Evolutionary conservation across 768 basidiomycete genomes (phyloP), one percentile per base, ranked within the genome.

Genomic region (Lactarius sp.): DNA sequence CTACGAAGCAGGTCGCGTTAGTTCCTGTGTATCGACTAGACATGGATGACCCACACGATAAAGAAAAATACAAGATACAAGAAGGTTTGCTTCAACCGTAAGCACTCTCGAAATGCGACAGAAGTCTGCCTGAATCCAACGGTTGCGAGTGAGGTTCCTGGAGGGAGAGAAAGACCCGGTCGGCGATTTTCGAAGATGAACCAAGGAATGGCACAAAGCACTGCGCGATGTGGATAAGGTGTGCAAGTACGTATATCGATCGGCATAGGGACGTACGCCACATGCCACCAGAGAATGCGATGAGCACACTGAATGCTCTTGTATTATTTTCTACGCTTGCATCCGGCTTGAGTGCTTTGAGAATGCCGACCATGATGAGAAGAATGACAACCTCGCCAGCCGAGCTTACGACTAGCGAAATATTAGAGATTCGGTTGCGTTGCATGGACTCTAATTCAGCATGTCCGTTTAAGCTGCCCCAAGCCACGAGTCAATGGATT

Each of bases 11-110:
- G 44, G 20, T 2, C 20, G 31, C 46, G 34, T 56, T 22, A 41
- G 31, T 22, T 8, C 13, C 22, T 8, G 49, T 6, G 5, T 14
- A 10, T 12, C 14, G 36, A 2, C 47, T 9, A 50, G n/a, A 47
- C 6, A 27, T 6, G 42, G 13, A 37, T 6, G 51, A 75, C 85
- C 59, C 68, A 85, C 86, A 90, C 88, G 33, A 90, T 77, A 72
- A 90, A 89, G 73, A 88, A 90, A 68, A 88, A 88, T 6, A 87
- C 76, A 1, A 90, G 79, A 70, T 90, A 89, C 37, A 88, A 70
- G 70, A 88, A 89, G 0, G 86, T 89, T 67, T 90, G 87, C 68
- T 86, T 88, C 59, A 88, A 75, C 44, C 79, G 79, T 74, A 85
- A 73, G 69, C 87, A 87, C 71, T 89, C 85, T 37, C 78, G 75